Conservation (phyloP, 2,329 filamentous ascomycete genomes). For the Fusarium sp. region DNA sequence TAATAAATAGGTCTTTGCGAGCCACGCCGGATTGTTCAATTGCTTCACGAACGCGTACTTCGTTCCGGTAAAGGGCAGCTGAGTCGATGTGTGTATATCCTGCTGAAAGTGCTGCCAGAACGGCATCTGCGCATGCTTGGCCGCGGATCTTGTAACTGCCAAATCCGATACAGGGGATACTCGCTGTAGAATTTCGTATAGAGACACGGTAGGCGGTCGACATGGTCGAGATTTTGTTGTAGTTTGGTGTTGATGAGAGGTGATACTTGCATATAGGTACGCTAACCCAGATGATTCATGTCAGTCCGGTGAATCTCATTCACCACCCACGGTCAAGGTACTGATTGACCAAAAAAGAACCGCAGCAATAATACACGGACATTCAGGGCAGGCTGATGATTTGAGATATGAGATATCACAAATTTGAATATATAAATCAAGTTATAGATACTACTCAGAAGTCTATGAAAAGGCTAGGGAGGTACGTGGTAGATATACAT, state of each 20-base stretch:
- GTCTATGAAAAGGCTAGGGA: not conserved
- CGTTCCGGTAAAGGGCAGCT: constrained; percentile 73
- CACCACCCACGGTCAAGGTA: not conserved
- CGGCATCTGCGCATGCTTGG: constrained; percentile 66
- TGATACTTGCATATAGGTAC: not conserved
- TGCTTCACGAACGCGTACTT: constrained; percentile 72
- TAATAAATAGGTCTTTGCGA: constrained; percentile 72
- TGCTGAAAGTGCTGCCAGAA: constrained; percentile 64
- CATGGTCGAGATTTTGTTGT: constrained; percentile 1
- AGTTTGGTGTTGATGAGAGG: not conserved
- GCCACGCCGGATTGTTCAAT: constrained; percentile 66
- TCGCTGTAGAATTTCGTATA: constrained; percentile 38
- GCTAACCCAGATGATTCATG: not conserved
- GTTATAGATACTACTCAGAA: not conserved
- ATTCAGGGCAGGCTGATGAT: not conserved
- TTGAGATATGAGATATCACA: not conserved
- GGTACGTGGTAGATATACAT: not conserved
- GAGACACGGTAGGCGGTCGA: constrained; percentile 23
- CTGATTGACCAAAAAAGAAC: not conserved
- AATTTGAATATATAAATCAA: not conserved
- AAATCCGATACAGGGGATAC: constrained; percentile 75
- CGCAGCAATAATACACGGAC: not conserved
- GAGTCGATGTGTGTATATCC: constrained; percentile 75
- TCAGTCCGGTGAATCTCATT: not conserved
- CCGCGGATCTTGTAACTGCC: constrained; percentile 73